These are phyloP conservation scores for Chaetomium tenue DNA, from an alignment of 495 filamentous ascomycete species.

Conservation along the genomic window DNA sequence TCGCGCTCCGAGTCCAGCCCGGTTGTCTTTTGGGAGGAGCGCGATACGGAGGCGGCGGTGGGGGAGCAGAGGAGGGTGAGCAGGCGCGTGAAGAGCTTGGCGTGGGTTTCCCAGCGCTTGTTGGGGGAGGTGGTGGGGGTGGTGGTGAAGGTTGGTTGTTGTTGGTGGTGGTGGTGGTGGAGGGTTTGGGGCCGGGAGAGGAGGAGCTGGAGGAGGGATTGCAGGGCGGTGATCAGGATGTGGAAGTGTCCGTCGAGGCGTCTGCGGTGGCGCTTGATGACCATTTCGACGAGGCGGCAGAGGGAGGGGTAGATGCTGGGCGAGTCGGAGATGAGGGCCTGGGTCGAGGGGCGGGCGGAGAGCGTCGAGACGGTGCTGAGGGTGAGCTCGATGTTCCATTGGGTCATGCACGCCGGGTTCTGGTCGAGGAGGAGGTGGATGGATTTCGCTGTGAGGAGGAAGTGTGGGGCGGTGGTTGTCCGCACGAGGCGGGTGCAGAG, in stretches of 20 bases:
- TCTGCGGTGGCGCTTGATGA: conserved; percentile 50
- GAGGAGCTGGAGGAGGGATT: conserved; percentile 61
- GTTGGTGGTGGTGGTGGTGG: neutral
- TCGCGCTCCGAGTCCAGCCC: conserved; percentile 71
- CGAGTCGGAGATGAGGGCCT: conserved; percentile 6
- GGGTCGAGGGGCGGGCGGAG: conserved; percentile 40
- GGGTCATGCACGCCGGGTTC: conserved; percentile 54
- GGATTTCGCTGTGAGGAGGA: conserved; percentile 56
- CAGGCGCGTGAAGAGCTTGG: conserved; percentile 64
- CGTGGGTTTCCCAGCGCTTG: conserved; percentile 48
- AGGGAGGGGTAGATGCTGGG: conserved; percentile 51
- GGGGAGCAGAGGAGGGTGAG: conserved; percentile 78
- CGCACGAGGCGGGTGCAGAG: conserved; percentile 26
- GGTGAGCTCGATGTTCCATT: conserved; percentile 68
- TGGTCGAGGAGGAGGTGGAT: conserved; percentile 58
- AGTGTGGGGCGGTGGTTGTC: conserved; percentile 37
- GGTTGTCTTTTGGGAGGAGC: conserved; percentile 18
- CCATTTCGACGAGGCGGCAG: conserved; percentile 62
- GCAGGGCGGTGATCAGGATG: conserved; percentile 61
- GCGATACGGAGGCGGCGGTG: conserved; percentile 66
- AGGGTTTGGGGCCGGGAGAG: conserved; percentile 42
- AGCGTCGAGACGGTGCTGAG: conserved; percentile 56
- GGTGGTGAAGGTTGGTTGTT: neutral
- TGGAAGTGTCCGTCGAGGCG: conserved; percentile 60
- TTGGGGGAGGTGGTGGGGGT: neutral